These are phyloP conservation scores for Xylaria arbuscula DNA, from an alignment of 2,329 filamentous ascomycete species.

Conservation along the genomic window DNA sequence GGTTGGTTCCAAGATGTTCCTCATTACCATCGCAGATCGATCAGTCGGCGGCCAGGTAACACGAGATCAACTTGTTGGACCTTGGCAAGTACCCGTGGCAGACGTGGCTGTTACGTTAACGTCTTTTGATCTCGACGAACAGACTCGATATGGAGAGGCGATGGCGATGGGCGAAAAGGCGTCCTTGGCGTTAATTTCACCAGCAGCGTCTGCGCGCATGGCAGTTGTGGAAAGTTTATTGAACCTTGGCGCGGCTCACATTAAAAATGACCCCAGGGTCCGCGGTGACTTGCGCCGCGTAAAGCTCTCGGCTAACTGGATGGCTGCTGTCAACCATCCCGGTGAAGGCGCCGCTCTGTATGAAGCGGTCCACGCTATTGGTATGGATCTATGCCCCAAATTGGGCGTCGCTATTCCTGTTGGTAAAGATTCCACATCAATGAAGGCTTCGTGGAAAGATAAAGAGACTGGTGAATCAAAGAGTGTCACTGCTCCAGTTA, in stretches of 20 bases:
- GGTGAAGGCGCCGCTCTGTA: conserved; percentile 94
- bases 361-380: conserved; percentile 92
- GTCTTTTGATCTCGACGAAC: conserved; percentile 73
- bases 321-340: conserved; percentile 93
- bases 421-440: conserved; percentile 97
- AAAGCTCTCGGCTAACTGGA: conserved; percentile 96
- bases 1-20: conserved; percentile 96
- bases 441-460: conserved; percentile 97
- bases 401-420: conserved; percentile 95
- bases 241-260: conserved; percentile 83
- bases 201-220: conserved; percentile 93
- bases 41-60: conserved; percentile 89
- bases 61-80: conserved; percentile 94
- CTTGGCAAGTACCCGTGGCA: conserved; percentile 93
- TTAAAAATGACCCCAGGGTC: conserved; percentile 52
- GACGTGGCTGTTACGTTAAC: conserved; percentile 94
- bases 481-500: conserved; percentile 92
- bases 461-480: conserved; percentile 72
- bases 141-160: conserved; percentile 86
- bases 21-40: conserved; percentile 96
- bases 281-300: conserved; percentile 79
- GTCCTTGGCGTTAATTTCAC: conserved; percentile 84
- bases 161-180: conserved; percentile 73
- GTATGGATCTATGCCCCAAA: conserved; percentile 89
- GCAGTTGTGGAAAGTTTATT: conserved; percentile 92